Conservation (phyloP, 208 protist genomes). For the Leishmania gerbilli region DNA sequence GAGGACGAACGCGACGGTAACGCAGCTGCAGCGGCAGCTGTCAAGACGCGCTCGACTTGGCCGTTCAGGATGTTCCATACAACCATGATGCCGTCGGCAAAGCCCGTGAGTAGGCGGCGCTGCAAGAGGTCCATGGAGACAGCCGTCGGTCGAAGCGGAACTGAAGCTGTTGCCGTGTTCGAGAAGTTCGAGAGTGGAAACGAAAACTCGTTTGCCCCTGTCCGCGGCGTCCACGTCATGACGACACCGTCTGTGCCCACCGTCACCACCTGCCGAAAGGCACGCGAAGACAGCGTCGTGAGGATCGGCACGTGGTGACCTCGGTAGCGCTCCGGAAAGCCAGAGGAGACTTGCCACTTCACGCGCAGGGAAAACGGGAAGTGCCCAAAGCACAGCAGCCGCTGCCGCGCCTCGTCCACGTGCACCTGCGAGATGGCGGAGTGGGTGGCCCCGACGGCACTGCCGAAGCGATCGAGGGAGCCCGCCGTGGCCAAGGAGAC, state of each 20-base stretch:
- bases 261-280: slow-evolving; percentile 77
- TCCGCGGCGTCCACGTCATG: slow-evolving; percentile 76
- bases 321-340: slow-evolving; percentile 57
- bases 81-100: slow-evolving; percentile 70
- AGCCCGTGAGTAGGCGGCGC: slow-evolving; percentile 77
- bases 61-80: slow-evolving; percentile 88
- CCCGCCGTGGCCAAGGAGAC: slow-evolving; percentile 37
- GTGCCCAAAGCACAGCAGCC: slow-evolving; percentile 50
- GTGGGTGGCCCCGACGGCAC: neutral
- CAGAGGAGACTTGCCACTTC: slow-evolving; percentile 54
- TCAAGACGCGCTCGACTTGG: slow-evolving; percentile 47
- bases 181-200: slow-evolving; percentile 85
- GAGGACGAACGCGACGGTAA: neutral
- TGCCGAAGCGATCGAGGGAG: slow-evolving; percentile 11
- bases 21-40: neutral
- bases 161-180: slow-evolving; percentile 58
- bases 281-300: slow-evolving; percentile 50
- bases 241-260: slow-evolving; percentile 67
- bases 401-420: slow-evolving; percentile 35
- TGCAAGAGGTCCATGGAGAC: slow-evolving; percentile 61
- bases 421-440: slow-evolving; percentile 24
- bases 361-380: slow-evolving; percentile 60
- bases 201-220: slow-evolving; percentile 61
- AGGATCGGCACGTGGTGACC: slow-evolving; percentile 69
- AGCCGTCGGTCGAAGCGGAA: slow-evolving; percentile 44